A percentile compares a stretch with the other conserved stretches of the same genome.
phyloP scores from a whole-genome alignment of 805 yeast genomes.

The Hanseniaspora vineae region DNA sequence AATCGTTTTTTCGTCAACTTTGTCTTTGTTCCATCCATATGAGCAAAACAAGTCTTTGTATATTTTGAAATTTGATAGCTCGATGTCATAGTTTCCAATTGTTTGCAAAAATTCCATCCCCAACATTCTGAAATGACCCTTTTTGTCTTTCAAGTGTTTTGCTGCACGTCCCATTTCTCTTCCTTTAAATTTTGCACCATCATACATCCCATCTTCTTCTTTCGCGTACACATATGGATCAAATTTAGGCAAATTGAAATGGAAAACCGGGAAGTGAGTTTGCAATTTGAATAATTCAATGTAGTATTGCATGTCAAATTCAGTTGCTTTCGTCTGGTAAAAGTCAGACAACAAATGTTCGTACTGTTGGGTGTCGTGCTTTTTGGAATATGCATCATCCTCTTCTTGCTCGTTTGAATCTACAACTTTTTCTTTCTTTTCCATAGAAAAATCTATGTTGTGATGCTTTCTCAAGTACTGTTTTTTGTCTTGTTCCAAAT shows the following conservation, averaged over 20 bases:
- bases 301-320: slow-evolving; percentile 4
- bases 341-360: neutral
- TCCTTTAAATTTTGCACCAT: slow-evolving; percentile 7
- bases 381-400: no score
- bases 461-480: neutral
- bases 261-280: slow-evolving; percentile 23
- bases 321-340: slow-evolving; percentile 2
- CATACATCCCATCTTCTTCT: slow-evolving; percentile 10
- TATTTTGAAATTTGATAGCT: slow-evolving; percentile 11
- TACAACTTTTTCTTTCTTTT: no score
- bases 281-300: slow-evolving; percentile 6
- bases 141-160: neutral
- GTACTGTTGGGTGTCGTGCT: no score
- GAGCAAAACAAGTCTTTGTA: slow-evolving; percentile 14
- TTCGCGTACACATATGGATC: slow-evolving; percentile 20
- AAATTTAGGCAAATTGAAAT: slow-evolving; percentile 28
- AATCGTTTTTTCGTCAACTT: neutral
- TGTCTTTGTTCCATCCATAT: neutral
- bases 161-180: neutral
- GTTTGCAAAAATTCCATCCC: neutral
- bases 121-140: neutral
- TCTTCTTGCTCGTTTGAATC: no score
- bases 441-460: neutral
- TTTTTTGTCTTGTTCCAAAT: neutral
- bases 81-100: slow-evolving; percentile 15